Base-by-base conservation (phyloP, 1,284 basidiomycete genomes). In the Phylloboletellus chloephorus region DNA sequence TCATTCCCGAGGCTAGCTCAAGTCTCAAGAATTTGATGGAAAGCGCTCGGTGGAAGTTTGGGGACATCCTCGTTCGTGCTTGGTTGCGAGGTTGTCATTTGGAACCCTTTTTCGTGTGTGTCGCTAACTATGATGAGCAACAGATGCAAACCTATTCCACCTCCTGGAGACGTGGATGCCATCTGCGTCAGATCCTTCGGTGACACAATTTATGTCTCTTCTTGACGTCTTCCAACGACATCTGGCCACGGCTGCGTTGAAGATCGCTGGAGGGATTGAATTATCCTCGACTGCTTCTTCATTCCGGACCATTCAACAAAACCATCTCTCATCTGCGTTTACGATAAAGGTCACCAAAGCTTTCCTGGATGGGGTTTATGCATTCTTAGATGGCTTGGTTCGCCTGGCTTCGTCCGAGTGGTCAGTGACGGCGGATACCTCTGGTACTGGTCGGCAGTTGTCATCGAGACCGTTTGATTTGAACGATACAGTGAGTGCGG, bases 371-470 rank as follows among this genome's bases (percentile, higher is more conserved):
- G 79, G 84, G 1, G 59, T 96, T 21, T 93, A 95, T 62, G 82
- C 85, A 17, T 84, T 96, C 52, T 69, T 98, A 33, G 92, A 98
- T 53, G 95, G 95, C 0, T 69, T 98, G 35, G 79, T 94, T 17
- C 76, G 82, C 41, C 72, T 97, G 10, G 89, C 91, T 7, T 86
- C 88, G 31, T 76, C 84, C 41, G 80, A 84, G 50, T 73, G 71
- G n/a, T 72, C 74, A n/a, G 63, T 73, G 12, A 58, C 63, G 7
- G 60, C 56, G 3, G 73, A 66, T n/a, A 63, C 15, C 15, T 28
- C 40, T 20, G 28, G 40, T 30, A 12, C 39, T 2, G 31, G 29
- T 11, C 60, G 47, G 26, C 54, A 39, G 28, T 29, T 16, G 15
- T 20, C 39, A 5, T 44, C 52, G 9, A 49, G 39, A 13, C 37